Base-by-base conservation (phyloP, 2,329 filamentous ascomycete genomes). In the Exserohilum rostratum region DNA sequence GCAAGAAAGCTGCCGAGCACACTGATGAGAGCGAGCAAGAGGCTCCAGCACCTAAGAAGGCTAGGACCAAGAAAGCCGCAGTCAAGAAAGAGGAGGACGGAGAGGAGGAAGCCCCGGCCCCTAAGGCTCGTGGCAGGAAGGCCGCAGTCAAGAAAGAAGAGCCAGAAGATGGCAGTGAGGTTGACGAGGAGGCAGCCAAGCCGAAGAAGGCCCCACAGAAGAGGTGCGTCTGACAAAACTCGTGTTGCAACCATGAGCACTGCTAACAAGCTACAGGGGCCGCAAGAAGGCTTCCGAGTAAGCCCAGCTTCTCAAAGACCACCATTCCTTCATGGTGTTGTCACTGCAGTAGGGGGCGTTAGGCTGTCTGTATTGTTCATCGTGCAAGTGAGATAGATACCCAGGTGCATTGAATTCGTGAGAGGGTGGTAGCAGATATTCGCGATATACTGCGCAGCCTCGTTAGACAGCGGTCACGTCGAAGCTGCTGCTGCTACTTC, bases 61-160 rank as follows among this genome's bases (percentile, higher is more conserved):
- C 30, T n/a, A 42, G 42, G 10, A 45, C 44, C 17, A 59, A 57
- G 45, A 59, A 58, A 47, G 52, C 27, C 5, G 49, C 42, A 13
- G 11, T 37, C 17, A 50, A 52, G 40, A 48, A 58, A 5, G 44
- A 60, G 1, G 62, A 70, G 22, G 65, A 51, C n/a, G n/a, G n/a
- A 6, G 50, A 54, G 3, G 46, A 57, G 22, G 53, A 59, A 27
- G 50, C 46, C 2, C 57, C 57, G 2, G 58, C 67, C 15, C 61
- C 67, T 3, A 71, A 72, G 61, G 51, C 58, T 17, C 67, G 60
- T 20, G 59, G 59, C 38, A 74, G 69, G 61, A 76, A 76, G 58
- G 57, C 60, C 3, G 59, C 57, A 33, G 51, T 39, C 27, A 57
- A 64, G 25, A 56, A 42, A 17, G 46, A 29, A 3, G 46, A 57